phyloP scores from a whole-genome alignment of 371 early-diverging fungal species.

The Zopfochytrium polystomum region DNA sequence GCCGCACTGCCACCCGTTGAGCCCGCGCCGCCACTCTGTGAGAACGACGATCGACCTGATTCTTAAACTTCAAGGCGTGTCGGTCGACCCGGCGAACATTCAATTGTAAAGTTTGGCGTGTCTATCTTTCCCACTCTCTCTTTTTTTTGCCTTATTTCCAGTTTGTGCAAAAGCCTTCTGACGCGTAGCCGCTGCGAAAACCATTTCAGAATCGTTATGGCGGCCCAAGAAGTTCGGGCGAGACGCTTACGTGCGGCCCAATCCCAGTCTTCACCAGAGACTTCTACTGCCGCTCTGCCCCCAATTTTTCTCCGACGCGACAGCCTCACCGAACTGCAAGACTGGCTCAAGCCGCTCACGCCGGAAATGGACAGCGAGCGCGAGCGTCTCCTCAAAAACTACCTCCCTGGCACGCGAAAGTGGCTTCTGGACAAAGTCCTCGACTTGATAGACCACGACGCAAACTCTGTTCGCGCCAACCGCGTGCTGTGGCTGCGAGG shows the following conservation, averaged over 20 bases:
- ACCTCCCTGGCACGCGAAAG: constrained; percentile 4
- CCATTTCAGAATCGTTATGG: neutral
- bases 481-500: constrained; percentile 12
- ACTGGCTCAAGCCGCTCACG: constrained; percentile 14
- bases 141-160: neutral
- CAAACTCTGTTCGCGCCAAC: neutral
- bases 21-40: neutral
- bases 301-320: neutral
- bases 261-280: too few species aligned
- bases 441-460: constrained; percentile 1
- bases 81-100: neutral
- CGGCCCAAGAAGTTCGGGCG: neutral
- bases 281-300: neutral
- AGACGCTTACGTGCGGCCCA: too few species aligned
- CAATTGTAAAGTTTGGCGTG: neutral
- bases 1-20: constrained; percentile 6
- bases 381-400: constrained; percentile 3
- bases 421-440: constrained; percentile 5
- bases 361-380: constrained; percentile 7
- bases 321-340: neutral
- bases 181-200: neutral
- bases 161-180: neutral
- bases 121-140: neutral
- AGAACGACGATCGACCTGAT: neutral
- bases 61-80: constrained; percentile 4